Base-by-base conservation (phyloP, 2,329 filamentous ascomycete species). In the Corniculantispora saksenae region DNA sequence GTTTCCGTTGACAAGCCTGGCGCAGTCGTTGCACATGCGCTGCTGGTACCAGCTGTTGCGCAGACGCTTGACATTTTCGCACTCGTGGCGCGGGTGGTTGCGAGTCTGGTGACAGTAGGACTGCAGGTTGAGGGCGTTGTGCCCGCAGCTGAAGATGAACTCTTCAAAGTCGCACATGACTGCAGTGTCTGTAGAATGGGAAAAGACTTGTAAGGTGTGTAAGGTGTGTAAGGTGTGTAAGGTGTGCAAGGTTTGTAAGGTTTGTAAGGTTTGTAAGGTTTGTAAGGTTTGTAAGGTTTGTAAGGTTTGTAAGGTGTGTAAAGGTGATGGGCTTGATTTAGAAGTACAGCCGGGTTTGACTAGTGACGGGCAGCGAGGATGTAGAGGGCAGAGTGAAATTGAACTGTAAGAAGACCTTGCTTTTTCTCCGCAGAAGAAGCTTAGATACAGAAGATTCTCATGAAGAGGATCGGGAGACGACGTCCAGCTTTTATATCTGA, bases 91-190 rank as follows among this genome's bases (percentile, higher is more conserved):
- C 1, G 86, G 86, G 70, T 92, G 88, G 73, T 91, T 92, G 66
- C 91, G 88, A 7, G 91, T 89, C 69, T 87, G 88, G 77, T 93
- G 91, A 76, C 91, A 94, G 76, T 92, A 85, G 27, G 86, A 87
- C 72, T 89, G 87, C 35, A 91, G 80, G 23, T 87, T 84, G 29
- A 83, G 77, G 19, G 80, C 78, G 6, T 81, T 82, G 77, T 92
- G 90, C 35, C 81, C 81, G 78, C 91, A 94, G 60, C 74, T 77
- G 74, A 90, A 93, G 66, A 86, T 75, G 69, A 90, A 90, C 68
- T 89, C 86, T 73, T 93, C 90, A 75, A 81, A 92, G 73, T 90
- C 86, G 70, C 89, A 92, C 89, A 92, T 65, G 50, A 23, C 56
- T 13, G 8, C 23, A 21, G 12, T 21, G n/a, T 35, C 12, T 29